phyloP scores from a whole-genome alignment of 345 rosid species.

The Arabis hirsuta region DNA sequence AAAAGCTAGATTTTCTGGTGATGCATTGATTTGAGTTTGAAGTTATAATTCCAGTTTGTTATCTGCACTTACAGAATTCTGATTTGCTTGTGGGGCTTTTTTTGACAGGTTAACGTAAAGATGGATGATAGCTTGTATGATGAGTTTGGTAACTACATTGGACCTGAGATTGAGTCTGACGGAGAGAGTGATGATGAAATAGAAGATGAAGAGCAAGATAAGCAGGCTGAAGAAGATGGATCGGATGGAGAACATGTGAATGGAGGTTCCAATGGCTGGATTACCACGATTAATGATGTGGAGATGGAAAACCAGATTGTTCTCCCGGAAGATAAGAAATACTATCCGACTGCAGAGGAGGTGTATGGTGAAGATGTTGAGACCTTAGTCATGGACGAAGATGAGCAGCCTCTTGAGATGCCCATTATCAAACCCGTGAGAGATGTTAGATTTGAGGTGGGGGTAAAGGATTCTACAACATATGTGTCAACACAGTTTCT shows the following conservation, averaged over 20 bases:
- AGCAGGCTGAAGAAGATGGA: constrained; percentile 52
- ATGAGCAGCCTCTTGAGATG: constrained; percentile 86
- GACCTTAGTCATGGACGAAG: constrained; percentile 96
- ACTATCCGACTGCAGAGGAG: constrained; percentile 97
- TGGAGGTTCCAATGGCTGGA: constrained; percentile 78
- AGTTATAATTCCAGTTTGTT: not conserved
- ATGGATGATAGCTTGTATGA: constrained; percentile 98
- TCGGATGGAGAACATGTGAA: constrained; percentile 66
- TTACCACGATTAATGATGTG: constrained; percentile 72
- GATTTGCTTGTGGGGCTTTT: constrained; percentile 8
- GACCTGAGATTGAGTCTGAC: constrained; percentile 97
- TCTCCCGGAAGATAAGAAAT: constrained; percentile 96
- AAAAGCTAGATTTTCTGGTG: not conserved
- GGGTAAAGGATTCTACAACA: constrained; percentile 89
- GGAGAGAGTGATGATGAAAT: constrained; percentile 73
- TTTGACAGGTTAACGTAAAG: constrained; percentile 32
- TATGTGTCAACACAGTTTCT: constrained; percentile 94
- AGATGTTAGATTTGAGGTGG: constrained; percentile 87
- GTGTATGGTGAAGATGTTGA: constrained; percentile 96
- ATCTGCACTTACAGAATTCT: not conserved
- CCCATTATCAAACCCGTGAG: constrained; percentile 88
- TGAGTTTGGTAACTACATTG: constrained; percentile 98
- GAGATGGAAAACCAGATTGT: constrained; percentile 95
- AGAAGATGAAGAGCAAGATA: constrained; percentile 68
- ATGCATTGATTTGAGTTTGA: not conserved